Base-by-base conservation (phyloP, 2,329 filamentous ascomycete genomes). In the Aspergillus awamori region DNA sequence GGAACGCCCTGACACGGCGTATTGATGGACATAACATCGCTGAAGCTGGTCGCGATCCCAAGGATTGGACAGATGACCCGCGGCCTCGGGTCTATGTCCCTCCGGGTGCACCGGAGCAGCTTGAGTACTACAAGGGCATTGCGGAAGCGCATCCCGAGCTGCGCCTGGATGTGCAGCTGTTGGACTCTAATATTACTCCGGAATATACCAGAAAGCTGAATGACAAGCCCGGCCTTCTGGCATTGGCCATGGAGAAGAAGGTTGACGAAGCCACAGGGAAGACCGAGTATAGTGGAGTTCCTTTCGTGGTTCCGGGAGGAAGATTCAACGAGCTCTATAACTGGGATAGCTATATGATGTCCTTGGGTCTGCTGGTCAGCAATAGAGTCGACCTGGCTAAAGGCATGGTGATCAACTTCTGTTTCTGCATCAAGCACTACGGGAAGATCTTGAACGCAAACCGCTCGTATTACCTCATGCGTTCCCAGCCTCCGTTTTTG, bases 331-430 rank as follows among this genome's bases (percentile, higher is more conserved):
- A 99, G 77, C 80, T 99, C 22, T 99, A 99, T 74, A 94, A 94
- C 51, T 99, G 95, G 95, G 95, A 99, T 78, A 97, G 93, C 75
- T 99, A 98, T 81, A 98, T 99, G 93, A 92, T 94, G 76, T 95
- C 94, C 5, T 83, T 98, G 3, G 95, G 95, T 17, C 84, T 99
- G 61, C 82, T 98, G 61, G 87, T 92, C 69, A 92, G 94, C 72
- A 91, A 95, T 73, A 88, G 91, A 61, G 87, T 92, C 22, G 88
- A 97, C 70, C 81, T 98, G 58, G 93, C 93, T 67, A 97, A 97
- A 81, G 86, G 89, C 53, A 98, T 99, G 92, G 93, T 98, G 55
- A 83, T 86, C 70, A 96, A 99, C 80, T 98, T 98, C 77, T 96
- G 92, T 77, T 99, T 99, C 82, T 96, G 92, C 79, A 98, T 99